Base-by-base conservation (phyloP, 2,329 filamentous ascomycete species). In the Zasmidium citrigriseum region DNA sequence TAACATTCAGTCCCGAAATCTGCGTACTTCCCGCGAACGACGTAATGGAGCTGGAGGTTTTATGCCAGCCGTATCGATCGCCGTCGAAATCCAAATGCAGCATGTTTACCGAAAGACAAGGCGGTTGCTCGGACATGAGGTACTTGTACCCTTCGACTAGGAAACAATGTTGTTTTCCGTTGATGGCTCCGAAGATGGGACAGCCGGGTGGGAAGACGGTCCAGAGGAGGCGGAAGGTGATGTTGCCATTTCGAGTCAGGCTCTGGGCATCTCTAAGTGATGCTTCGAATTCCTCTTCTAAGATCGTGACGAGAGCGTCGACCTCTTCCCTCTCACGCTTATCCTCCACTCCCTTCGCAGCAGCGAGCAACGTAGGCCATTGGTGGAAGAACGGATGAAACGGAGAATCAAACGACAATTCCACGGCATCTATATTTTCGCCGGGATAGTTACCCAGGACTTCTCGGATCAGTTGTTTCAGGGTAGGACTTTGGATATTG, bases 161-260 rank as follows among this genome's bases (percentile, higher is more conserved):
- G 12, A 54, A 58, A 47, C 55, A 58, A 29, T 63, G 60, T 21
- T 48, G 18, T 46, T 57, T 53, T 12, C 50, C 54, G 20, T 58
- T 60, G 10, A 56, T 34, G 2, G 46, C 25, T n/a, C 29, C 51
- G 16, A 61, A 47, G 1, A 60, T 60, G 4, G 60, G 55, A 46
- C 55, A 57, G 11, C 60, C 58, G 4, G 54, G 54, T 9, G 62
- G 58, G n/a, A 55, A 63, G 18, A 64, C n/a, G 20, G 60, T 64
- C 62, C 62, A 64, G 20, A 63, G 51, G 14, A 63, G 47, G 23
- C 41, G 46, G 58, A 63, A 64, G 16, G 58, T 59, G 34, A 58
- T 63, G 18, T 56, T 62, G 41, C 62, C 62, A 34, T 59, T 60
- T n/a, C 21, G 48, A 12, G 58, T 52, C 9, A 62, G 57, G 47